Evolutionary conservation across 768 basidiomycete species (phyloP).

Genomic region (Roridomyces roridus): DNA sequence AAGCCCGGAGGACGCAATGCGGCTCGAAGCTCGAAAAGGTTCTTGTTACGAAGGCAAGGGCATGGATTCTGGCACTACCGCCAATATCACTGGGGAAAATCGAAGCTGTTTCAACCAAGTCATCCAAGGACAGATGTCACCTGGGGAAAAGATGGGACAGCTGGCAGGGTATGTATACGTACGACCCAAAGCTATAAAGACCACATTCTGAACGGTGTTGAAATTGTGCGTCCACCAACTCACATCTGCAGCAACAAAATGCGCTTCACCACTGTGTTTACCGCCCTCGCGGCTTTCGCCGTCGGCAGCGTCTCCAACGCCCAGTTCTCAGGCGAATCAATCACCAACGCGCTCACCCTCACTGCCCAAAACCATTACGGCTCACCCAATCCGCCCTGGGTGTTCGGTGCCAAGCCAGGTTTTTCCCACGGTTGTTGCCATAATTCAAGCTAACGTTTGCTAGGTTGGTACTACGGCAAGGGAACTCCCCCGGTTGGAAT

Average conservation of each 20-base stretch:
- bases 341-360: slow-evolving; percentile 3
- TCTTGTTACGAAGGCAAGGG: no score
- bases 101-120: no score
- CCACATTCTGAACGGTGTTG: neutral
- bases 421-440: no score
- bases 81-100: no score
- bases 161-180: no score
- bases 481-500: slow-evolving; percentile 2
- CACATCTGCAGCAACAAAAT: slow-evolving; percentile 6
- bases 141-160: slow-evolving; percentile 11
- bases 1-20: no score
- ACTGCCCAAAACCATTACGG: slow-evolving; percentile 36
- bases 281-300: slow-evolving; percentile 11
- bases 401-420: slow-evolving; percentile 33
- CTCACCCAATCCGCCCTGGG: slow-evolving; percentile 42
- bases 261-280: slow-evolving; percentile 20
- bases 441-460: no score
- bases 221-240: slow-evolving; percentile 14
- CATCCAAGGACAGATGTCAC: no score
- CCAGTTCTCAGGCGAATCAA: neutral
- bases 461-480: slow-evolving; percentile 47
- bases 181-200: slow-evolving; percentile 12
- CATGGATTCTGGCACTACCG: no score
- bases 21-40: no score
- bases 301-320: slow-evolving; percentile 12